Percentiles rank a stretch among this genome's conserved stretches.
Conservation (phyloP, 352 stramenopile species). For the Phytopythium delawarense region DNA sequence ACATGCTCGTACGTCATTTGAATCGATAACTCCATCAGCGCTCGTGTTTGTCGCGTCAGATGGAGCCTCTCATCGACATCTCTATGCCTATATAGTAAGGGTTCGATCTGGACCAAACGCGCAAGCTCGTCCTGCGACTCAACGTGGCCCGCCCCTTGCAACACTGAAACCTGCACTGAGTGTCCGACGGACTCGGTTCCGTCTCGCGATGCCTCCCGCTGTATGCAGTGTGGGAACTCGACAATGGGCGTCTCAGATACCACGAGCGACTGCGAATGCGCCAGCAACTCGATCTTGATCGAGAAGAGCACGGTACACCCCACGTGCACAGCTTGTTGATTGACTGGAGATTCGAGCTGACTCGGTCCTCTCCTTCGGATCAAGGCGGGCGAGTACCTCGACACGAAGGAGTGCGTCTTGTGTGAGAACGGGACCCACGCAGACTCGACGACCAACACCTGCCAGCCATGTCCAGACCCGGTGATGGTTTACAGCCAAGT, state of each 20-base stretch:
- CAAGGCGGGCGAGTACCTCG: constrained; percentile 47
- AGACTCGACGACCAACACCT: constrained; percentile 38
- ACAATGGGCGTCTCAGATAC: constrained; percentile 35
- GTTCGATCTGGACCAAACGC: constrained; percentile 18
- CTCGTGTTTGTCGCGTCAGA: neutral
- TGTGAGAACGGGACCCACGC: constrained; percentile 40
- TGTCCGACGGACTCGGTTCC: constrained; percentile 38
- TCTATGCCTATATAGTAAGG: constrained; percentile 4
- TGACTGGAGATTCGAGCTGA: no score
- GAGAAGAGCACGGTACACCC: constrained; percentile 42
- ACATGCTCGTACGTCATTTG: constrained; percentile 9
- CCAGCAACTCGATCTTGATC: constrained; percentile 35
- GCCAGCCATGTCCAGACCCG: constrained; percentile 66
- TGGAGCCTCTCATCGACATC: neutral
- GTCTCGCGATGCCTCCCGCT: constrained; percentile 35
- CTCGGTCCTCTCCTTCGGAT: neutral
- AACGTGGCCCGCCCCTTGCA: constrained; percentile 66
- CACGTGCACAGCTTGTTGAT: neutral
- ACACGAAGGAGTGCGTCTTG: constrained; percentile 54
- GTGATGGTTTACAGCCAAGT: constrained; percentile 58
- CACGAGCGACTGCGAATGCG: constrained; percentile 48
- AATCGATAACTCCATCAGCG: neutral
- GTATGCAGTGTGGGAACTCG: constrained; percentile 57
- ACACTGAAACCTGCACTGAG: constrained; percentile 27
- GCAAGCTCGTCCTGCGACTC: constrained; percentile 37